Evolutionary conservation across 805 yeast species (phyloP), one percentile per base, ranked within the genome.

Genomic region (Yarrowia sp.): DNA sequence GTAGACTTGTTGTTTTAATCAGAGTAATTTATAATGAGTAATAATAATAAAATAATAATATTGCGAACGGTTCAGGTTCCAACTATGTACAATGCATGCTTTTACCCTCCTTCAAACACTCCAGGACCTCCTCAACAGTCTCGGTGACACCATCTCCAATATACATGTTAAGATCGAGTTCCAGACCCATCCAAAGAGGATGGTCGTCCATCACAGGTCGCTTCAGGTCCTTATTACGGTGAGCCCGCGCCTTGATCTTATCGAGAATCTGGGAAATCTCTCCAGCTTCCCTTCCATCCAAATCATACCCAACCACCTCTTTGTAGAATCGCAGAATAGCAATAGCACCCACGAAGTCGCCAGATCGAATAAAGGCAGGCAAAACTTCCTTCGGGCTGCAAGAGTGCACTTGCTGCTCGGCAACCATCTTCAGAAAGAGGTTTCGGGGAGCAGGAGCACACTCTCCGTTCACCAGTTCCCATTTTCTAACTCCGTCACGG

Each of bases 401-500:
- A 5, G 51, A 5, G 11, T 32, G 17, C 19, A 30, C 51, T 6
- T 58, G 40, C 16, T 30, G 22, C 63, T 58, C 63, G 7, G 38
- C n/a, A 3, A 58, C n/a, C 63, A 58, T 58, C 51, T 58, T 58
- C 17, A 41, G n/a, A 17, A 58, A 41, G n/a, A 58, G 41, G 28
- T 41, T 41, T 32, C 63, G 17, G n/a, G 63, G 63, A 21, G 63
- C 49, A 12, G 63, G 63, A 19, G 41, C 49, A 41, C 63, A 58
- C 2, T 38, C 35, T 4, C 3, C 24, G 8, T 54, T 38, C 17
- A 54, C 46, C n/a, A 26, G 3, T 22, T 54, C 36, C 61, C 61
- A 54, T 14, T 36, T 24, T 17, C 61, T 21, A 3, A 17, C 33
- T 3, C 30, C 17, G 7, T 54, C 26, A 4, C 14, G 26, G 17